These are phyloP conservation scores for Trametes gibbosa DNA, from an alignment of 768 basidiomycete genomes.

Conservation along the genomic window DNA sequence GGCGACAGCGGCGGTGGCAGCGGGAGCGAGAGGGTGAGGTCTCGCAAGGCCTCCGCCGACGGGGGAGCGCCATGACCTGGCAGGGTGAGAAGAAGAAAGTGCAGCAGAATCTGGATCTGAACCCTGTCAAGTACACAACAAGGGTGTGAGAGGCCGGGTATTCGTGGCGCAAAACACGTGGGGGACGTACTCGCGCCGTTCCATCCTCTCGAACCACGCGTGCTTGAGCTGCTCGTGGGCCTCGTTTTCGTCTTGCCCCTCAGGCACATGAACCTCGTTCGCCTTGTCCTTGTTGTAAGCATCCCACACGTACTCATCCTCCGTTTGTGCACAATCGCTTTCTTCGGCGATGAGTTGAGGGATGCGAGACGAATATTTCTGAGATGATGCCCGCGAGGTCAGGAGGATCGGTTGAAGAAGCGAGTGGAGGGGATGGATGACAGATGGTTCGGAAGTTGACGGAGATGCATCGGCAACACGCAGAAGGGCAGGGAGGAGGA, in stretches of 20 bases:
- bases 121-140: slow-evolving; percentile 42
- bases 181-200: slow-evolving; percentile 46
- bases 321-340: slow-evolving; percentile 59
- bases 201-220: slow-evolving; percentile 61
- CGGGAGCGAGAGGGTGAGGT: slow-evolving; percentile 7
- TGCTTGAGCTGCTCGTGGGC: slow-evolving; percentile 52
- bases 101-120: slow-evolving; percentile 72
- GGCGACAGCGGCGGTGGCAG: slow-evolving; percentile 20
- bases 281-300: slow-evolving; percentile 60
- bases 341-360: slow-evolving; percentile 55
- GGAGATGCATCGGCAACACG: slow-evolving; percentile 41
- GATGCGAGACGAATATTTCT: slow-evolving; percentile 67
- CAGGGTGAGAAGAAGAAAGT: slow-evolving; percentile 62
- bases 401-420: slow-evolving; percentile 62
- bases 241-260: slow-evolving; percentile 29
- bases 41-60: slow-evolving; percentile 15
- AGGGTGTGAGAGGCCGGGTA: slow-evolving; percentile 3
- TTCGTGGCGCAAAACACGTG: slow-evolving; percentile 1
- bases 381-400: slow-evolving; percentile 48
- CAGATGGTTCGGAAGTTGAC: slow-evolving; percentile 24
- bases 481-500: slow-evolving; percentile 54
- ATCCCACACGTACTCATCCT: slow-evolving; percentile 80
- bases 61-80: slow-evolving; percentile 40
- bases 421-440: slow-evolving; percentile 54
- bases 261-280: slow-evolving; percentile 22